Conservation (phyloP, 495 filamentous ascomycete genomes). For the Penicillium canariense region DNA sequence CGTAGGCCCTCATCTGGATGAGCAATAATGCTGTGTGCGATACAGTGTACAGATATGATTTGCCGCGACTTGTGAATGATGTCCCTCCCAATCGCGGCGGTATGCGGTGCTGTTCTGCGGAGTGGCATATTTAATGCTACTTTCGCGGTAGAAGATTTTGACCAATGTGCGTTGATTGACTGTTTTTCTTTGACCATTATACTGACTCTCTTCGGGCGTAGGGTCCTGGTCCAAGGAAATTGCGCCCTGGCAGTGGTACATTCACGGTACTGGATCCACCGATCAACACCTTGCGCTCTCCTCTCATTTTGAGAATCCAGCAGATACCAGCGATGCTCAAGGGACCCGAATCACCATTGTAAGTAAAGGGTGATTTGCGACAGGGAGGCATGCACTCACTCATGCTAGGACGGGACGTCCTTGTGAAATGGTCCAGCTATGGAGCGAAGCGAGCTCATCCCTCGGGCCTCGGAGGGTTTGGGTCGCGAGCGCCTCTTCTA, state of each 20-base stretch:
- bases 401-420: slow-evolving; percentile 47
- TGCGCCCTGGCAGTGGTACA: slow-evolving; percentile 72
- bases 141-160: slow-evolving; percentile 7
- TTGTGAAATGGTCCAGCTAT: slow-evolving; percentile 63
- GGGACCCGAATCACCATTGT: slow-evolving; percentile 70
- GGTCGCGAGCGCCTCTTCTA: slow-evolving; percentile 63
- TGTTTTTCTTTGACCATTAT: neutral
- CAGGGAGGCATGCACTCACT: neutral
- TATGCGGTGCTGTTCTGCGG: slow-evolving; percentile 10
- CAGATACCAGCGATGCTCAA: slow-evolving; percentile 57
- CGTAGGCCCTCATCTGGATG: too few species aligned
- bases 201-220: slow-evolving; percentile 17
- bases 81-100: slow-evolving; percentile 4
- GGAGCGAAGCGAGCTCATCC: slow-evolving; percentile 64
- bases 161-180: slow-evolving; percentile 17
- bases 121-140: slow-evolving; percentile 12
- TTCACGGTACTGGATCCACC: slow-evolving; percentile 57
- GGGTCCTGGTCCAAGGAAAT: slow-evolving; percentile 68
- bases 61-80: too few species aligned
- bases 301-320: slow-evolving; percentile 62
- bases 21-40: too few species aligned
- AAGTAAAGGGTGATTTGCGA: neutral
- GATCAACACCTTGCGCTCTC: slow-evolving; percentile 58
- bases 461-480: slow-evolving; percentile 62
- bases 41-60: too few species aligned